These are phyloP conservation scores for Calonectria fujianensis DNA, from an alignment of 2,329 filamentous ascomycete genomes.

Conservation along the genomic window DNA sequence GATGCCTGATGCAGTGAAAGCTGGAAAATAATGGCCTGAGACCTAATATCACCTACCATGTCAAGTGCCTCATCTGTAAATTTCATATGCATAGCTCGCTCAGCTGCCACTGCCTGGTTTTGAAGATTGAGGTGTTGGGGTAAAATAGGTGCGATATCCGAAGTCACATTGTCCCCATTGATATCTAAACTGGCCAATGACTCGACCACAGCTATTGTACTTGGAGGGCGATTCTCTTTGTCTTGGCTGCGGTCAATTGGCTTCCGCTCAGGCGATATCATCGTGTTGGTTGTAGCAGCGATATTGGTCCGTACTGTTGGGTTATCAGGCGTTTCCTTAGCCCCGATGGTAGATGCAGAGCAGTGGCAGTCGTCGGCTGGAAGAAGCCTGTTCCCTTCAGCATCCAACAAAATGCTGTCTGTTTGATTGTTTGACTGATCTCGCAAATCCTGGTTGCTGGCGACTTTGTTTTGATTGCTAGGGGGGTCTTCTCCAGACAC, in stretches of 20 bases:
- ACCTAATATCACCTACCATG: constrained; percentile 77
- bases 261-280: constrained; percentile 41
- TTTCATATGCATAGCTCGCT: constrained; percentile 60
- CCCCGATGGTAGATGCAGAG: background rate
- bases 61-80: constrained; percentile 92
- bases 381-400: background rate
- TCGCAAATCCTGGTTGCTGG: constrained; percentile 28
- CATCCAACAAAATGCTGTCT: constrained; percentile 16
- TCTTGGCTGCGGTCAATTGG: constrained; percentile 16
- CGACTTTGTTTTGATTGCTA: constrained; percentile 41
- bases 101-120: constrained; percentile 57
- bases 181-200: constrained; percentile 49
- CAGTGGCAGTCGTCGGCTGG: background rate
- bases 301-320: constrained; percentile 18
- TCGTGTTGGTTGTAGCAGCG: constrained; percentile 38
- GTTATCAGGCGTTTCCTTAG: background rate
- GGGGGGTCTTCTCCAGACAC: background rate
- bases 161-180: constrained; percentile 24
- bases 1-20: background rate
- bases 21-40: background rate
- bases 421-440: constrained; percentile 34
- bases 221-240: constrained; percentile 58
- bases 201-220: constrained; percentile 29
- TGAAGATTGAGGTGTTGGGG: constrained; percentile 40
- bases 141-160: constrained; percentile 17